Evolutionary conservation across 257 asterid species (phyloP).

Genomic region (Sherardia arvensis): DNA sequence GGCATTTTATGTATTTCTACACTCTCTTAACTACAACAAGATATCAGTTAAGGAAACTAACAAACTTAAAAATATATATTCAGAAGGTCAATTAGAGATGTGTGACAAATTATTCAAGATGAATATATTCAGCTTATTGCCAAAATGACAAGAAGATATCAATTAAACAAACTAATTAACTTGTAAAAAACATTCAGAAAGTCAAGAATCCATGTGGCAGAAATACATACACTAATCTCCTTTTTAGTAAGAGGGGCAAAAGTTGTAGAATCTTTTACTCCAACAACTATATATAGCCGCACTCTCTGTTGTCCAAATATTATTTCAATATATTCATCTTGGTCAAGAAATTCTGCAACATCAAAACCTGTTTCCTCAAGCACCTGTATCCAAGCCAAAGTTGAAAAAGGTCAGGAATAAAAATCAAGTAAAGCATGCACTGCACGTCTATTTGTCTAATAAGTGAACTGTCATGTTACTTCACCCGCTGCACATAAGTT

Average conservation of each 20-base stretch:
- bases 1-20: neutral
- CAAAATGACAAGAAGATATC: neutral
- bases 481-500: neutral
- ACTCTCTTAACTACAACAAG: neutral
- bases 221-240: conserved; percentile 73
- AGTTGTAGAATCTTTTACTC: conserved; percentile 64
- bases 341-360: conserved; percentile 58
- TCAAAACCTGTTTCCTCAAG: conserved; percentile 86
- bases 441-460: too few relatives aligned
- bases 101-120: too few relatives aligned
- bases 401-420: conserved; percentile 7
- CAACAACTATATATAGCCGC: conserved; percentile 67
- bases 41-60: neutral
- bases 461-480: neutral
- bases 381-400: conserved; percentile 45
- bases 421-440: neutral
- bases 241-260: conserved; percentile 84
- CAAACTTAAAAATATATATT: neutral
- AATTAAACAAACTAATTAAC: neutral
- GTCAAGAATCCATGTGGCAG: neutral
- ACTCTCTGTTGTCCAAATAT: conserved; percentile 85
- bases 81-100: neutral
- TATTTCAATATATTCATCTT: conserved; percentile 64
- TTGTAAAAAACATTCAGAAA: neutral
- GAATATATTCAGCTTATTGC: too few relatives aligned